Evolutionary conservation across 106 monocot species (phyloP), one percentile per base, ranked within the genome.

Genomic region (Dioscorea alata): DNA sequence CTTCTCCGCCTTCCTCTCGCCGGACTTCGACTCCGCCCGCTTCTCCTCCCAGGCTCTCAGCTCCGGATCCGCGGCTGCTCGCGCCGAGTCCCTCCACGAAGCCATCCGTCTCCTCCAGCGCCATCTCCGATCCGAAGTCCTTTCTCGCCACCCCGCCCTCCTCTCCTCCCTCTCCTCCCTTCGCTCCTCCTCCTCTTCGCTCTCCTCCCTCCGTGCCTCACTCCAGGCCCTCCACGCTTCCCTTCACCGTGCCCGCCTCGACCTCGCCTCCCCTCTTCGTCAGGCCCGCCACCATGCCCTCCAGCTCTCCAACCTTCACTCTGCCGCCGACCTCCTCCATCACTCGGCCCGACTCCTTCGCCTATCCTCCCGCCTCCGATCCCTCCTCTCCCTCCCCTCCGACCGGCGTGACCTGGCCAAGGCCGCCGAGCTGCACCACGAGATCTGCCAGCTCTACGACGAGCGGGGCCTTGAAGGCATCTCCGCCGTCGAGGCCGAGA

Each of bases 1-100:
- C 52, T 85, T 93, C 87, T 93, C 99, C 60, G 87, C 90, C 20
- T 93, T 93, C 79, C 85, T 93, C 60, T 92, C 99, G 50, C 81
- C 89, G 4, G 58, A 71, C 81, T 99, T 93, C 85, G 82, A 87
- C 75, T 76, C 87, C 48, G 71, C 90, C 57, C 68, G 54, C 58
- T 99, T 93, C 87, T 92, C 90, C 69, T 92, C 97, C 73, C 73
- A 80, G 23, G 87, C 92, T 5, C 83, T 99, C 67, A 81, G 80
- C 73, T 85, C 89, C 66, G 86, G 86, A 67, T 81, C 87, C 73
- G 87, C 97, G 24, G 85, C 85, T 61, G 73, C 89, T 58, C 86
- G 86, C 66, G 89, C 92, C 17, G 97, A 97, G 73, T 58, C 69
- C 34, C 89, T 99, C 69, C 97, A 93, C 60, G 82, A 86, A 0